phyloP scores from a whole-genome alignment of 768 basidiomycete genomes.

The Rubroboletus satanas region DNA sequence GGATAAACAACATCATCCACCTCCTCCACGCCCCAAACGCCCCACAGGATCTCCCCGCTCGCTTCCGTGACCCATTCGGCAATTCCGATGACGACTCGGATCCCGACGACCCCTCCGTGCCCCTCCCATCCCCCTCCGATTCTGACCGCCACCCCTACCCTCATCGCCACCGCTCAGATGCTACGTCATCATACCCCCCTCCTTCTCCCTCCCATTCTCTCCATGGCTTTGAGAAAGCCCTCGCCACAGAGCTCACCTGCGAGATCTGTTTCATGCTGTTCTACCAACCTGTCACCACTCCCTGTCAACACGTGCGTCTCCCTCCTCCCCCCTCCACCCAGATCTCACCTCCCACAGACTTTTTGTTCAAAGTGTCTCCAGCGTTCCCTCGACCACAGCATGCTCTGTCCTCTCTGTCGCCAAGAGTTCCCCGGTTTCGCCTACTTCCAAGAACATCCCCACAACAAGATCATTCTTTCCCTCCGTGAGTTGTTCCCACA shows the following conservation, averaged over 20 bases:
- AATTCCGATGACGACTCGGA: constrained; percentile 33
- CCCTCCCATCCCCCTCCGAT: background rate
- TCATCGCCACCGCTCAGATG: constrained; percentile 24
- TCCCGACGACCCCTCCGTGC: constrained; percentile 24
- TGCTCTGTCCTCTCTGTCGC: constrained; percentile 83
- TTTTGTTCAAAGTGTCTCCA: constrained; percentile 90
- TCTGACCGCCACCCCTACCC: constrained; percentile 26
- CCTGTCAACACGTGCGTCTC: constrained; percentile 84
- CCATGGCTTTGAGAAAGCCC: constrained; percentile 53
- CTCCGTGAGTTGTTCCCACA: constrained; percentile 48
- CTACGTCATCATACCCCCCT: constrained; percentile 29
- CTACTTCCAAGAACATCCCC: constrained; percentile 77
- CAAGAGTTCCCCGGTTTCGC: constrained; percentile 67
- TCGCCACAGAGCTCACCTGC: constrained; percentile 71
- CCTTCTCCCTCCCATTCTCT: no score
- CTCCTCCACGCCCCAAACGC: constrained; percentile 34
- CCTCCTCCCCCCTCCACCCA: constrained; percentile 2
- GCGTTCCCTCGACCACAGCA: constrained; percentile 83
- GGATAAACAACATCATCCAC: constrained; percentile 51
- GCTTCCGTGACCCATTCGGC: constrained; percentile 20
- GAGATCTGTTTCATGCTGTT: constrained; percentile 87
- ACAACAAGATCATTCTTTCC: constrained; percentile 66
- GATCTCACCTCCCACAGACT: constrained; percentile 48
- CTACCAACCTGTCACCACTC: constrained; percentile 85
- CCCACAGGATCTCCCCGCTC: constrained; percentile 8